A percentile compares a stretch with the other conserved stretches of the same genome.
phyloP scores from a whole-genome alignment of 352 stramenopile species.

The Peronospora belbahrii region DNA sequence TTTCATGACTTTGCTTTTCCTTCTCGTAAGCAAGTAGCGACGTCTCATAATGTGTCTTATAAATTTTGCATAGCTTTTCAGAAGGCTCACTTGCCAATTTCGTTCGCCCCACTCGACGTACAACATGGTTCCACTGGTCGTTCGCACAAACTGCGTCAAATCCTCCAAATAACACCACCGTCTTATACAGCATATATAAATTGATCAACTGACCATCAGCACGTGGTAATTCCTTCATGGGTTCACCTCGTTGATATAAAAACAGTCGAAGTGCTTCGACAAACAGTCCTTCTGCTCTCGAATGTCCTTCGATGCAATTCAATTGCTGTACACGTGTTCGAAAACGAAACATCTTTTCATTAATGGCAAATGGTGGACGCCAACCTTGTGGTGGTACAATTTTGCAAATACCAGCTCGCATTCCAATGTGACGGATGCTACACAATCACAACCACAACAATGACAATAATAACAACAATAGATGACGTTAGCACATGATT shows the following conservation, averaged over 20 bases:
- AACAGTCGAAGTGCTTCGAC: constrained; percentile 76
- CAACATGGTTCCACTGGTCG: constrained; percentile 44
- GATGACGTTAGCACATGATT: too few species aligned
- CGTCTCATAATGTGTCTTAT: constrained; percentile 47
- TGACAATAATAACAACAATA: too few species aligned
- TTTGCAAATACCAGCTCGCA: constrained; percentile 96
- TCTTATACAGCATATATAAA: constrained; percentile 61
- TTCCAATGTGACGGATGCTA: constrained; percentile 85
- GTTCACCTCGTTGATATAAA: constrained; percentile 62
- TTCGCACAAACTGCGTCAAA: constrained; percentile 35
- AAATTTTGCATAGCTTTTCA: constrained; percentile 36
- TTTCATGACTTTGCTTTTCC: constrained; percentile 18
- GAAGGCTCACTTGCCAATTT: constrained; percentile 38
- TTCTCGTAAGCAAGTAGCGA: constrained; percentile 50
- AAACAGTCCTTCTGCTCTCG: constrained; percentile 72
- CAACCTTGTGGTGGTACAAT: constrained; percentile 95
- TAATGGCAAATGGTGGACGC: constrained; percentile 85
- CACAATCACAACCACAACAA: too few species aligned
- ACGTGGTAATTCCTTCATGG: constrained; percentile 70
- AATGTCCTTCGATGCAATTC: constrained; percentile 85
- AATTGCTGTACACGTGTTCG: constrained; percentile 94
- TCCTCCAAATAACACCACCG: constrained; percentile 41
- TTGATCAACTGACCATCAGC: constrained; percentile 71
- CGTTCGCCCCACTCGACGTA: constrained; percentile 54
- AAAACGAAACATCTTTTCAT: constrained; percentile 86